These are phyloP conservation scores for Fusarium nisikadoi DNA, from an alignment of 2,329 filamentous ascomycete genomes.

Conservation along the genomic window DNA sequence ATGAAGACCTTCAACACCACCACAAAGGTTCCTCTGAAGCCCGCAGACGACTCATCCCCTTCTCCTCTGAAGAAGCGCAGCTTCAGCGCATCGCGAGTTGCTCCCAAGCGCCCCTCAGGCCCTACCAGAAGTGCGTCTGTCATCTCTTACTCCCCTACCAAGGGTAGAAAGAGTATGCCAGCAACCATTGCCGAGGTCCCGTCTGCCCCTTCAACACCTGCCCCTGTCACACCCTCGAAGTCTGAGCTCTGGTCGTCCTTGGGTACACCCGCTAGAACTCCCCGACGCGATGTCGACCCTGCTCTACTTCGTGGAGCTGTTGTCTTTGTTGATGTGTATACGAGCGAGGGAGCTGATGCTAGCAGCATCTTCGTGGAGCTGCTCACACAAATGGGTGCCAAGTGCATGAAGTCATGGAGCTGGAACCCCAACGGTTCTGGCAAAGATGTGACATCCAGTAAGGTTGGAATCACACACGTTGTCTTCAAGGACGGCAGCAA, in stretches of 20 bases:
- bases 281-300: constrained; percentile 63
- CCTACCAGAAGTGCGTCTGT: constrained; percentile 62
- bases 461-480: constrained; percentile 85
- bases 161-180: constrained; percentile 51
- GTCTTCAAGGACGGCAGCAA: constrained; percentile 89
- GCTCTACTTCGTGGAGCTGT: constrained; percentile 74
- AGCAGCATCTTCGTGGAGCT: constrained; percentile 85
- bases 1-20: constrained; percentile 72
- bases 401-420: constrained; percentile 78
- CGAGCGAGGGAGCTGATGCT: constrained; percentile 82
- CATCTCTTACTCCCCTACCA: constrained; percentile 65
- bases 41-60: constrained; percentile 68
- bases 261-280: constrained; percentile 67
- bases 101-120: constrained; percentile 55
- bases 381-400: constrained; percentile 82
- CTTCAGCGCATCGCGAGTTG: constrained; percentile 61
- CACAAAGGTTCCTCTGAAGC: constrained; percentile 80
- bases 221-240: constrained; percentile 57
- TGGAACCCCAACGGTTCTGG: constrained; percentile 68
- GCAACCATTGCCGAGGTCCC: constrained; percentile 31
- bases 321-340: constrained; percentile 86
- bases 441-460: constrained; percentile 55
- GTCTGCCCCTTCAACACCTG: constrained; percentile 47
- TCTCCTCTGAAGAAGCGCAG: constrained; percentile 61
- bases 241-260: constrained; percentile 64